A percentile compares a stretch with the other conserved stretches of the same genome.
Conservation (phyloP, 1,139 yeast species). For the Candida albicans region DNA sequence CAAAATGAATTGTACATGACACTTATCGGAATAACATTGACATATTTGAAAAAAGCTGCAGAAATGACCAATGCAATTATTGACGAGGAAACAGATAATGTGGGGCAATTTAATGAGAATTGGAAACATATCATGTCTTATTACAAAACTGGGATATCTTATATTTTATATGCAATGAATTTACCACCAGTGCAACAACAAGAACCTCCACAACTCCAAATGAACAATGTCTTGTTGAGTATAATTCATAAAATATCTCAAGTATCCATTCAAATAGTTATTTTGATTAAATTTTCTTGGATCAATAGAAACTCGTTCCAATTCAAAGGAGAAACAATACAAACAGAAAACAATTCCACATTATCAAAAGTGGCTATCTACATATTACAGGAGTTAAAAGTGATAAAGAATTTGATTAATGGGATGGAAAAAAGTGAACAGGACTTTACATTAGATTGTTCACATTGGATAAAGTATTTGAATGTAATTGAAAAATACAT, state of each 20-base stretch:
- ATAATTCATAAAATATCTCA: slow-evolving; percentile 28
- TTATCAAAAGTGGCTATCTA: slow-evolving; percentile 45
- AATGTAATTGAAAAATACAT: slow-evolving; percentile 35
- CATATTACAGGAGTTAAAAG: slow-evolving; percentile 33
- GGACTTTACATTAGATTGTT: slow-evolving; percentile 17
- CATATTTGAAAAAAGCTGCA: slow-evolving; percentile 37
- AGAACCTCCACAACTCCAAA: slow-evolving; percentile 1
- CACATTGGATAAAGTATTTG: slow-evolving; percentile 38
- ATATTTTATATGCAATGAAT: slow-evolving; percentile 24
- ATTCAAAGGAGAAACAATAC: slow-evolving; percentile 26
- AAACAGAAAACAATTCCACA: slow-evolving; percentile 39
- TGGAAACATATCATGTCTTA: slow-evolving; percentile 40
- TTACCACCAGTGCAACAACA: neutral
- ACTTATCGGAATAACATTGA: slow-evolving; percentile 26
- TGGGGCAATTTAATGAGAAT: slow-evolving; percentile 20
- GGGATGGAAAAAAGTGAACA: slow-evolving; percentile 11
- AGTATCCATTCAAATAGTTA: slow-evolving; percentile 41
- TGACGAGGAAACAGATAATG: slow-evolving; percentile 19
- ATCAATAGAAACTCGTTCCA: slow-evolving; percentile 33
- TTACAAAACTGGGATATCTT: slow-evolving; percentile 35
- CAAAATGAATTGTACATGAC: slow-evolving; percentile 30
- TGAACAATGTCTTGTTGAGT: slow-evolving; percentile 8
- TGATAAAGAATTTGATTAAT: slow-evolving; percentile 18
- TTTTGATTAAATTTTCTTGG: slow-evolving; percentile 43
- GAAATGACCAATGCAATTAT: slow-evolving; percentile 39